A percentile compares a stretch with the other conserved stretches of the same genome.
These are phyloP conservation scores for Hortaea werneckii DNA, from an alignment of 2,329 filamentous ascomycete genomes.

Conservation along the genomic window DNA sequence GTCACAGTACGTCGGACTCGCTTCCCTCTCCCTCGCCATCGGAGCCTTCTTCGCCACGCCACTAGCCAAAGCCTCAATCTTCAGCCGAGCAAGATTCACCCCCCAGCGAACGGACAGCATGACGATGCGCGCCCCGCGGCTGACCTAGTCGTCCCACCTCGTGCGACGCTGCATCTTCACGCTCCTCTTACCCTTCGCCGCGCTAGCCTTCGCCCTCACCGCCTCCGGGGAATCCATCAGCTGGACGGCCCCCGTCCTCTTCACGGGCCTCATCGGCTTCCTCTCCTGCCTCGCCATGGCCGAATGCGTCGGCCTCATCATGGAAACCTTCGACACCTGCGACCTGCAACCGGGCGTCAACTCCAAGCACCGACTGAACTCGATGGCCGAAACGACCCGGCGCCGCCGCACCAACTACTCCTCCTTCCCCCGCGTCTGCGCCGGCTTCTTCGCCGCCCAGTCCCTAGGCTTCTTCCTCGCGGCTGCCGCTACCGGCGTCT, in stretches of 20 bases:
- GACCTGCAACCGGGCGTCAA: constrained; percentile 66
- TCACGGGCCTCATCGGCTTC: constrained; percentile 58
- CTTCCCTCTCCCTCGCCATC: constrained; percentile 55
- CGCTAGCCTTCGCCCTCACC: constrained; percentile 56
- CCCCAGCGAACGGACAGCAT: constrained; percentile 55
- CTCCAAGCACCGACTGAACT: constrained; percentile 36
- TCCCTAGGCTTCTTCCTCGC: constrained; percentile 59
- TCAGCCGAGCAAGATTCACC: constrained; percentile 54
- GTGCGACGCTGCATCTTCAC: constrained; percentile 59
- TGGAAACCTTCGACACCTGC: constrained; percentile 75
- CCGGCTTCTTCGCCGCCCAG: constrained; percentile 62
- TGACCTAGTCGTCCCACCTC: constrained; percentile 64
- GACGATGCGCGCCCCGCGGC: constrained; percentile 48
- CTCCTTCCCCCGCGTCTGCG: constrained; percentile 61
- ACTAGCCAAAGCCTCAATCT: constrained; percentile 60
- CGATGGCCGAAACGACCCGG: constrained; percentile 32
- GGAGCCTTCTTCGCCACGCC: constrained; percentile 62
- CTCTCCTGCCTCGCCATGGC: constrained; percentile 63
- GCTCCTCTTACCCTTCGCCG: constrained; percentile 55
- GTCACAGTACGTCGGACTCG: constrained; percentile 56
- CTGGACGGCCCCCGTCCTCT: constrained; percentile 53
- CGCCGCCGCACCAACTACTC: constrained; percentile 59
- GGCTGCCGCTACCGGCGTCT: constrained; percentile 56
- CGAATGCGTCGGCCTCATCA: constrained; percentile 66
- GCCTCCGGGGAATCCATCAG: constrained; percentile 53